Conservation (phyloP, 202 grass and related monocot species). For the Eragrostis tef region DNA sequence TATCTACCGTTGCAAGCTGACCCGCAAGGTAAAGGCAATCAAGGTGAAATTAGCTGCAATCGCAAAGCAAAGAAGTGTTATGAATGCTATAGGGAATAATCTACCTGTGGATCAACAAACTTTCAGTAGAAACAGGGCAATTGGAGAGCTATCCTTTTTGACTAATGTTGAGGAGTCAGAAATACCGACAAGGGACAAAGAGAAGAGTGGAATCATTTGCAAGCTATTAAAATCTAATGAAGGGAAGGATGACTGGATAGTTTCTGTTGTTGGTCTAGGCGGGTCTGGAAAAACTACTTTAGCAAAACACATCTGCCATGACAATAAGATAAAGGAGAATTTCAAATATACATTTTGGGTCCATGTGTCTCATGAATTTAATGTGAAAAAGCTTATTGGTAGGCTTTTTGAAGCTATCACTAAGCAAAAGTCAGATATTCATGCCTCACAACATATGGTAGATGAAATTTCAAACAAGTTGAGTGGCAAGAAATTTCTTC, state of each 20-base stretch:
- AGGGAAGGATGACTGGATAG: background rate
- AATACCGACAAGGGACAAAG: background rate
- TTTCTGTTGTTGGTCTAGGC: background rate
- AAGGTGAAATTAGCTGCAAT: background rate
- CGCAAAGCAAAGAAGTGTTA: background rate
- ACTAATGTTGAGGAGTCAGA: background rate
- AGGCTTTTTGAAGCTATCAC: background rate
- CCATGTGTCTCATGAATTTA: background rate
- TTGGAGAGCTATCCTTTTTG: background rate
- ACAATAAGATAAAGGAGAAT: background rate
- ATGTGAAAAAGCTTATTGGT: background rate
- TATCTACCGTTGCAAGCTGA: background rate
- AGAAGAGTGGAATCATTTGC: background rate
- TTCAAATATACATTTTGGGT: slow-evolving; percentile 8
- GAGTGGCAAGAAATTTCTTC: background rate
- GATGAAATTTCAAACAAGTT: background rate
- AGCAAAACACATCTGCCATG: background rate
- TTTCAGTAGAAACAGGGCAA: background rate
- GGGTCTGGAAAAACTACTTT: background rate
- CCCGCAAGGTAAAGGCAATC: background rate
- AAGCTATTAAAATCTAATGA: background rate
- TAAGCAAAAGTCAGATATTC: background rate
- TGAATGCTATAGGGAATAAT: background rate
- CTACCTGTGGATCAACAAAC: background rate
- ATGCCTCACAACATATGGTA: background rate